phyloP scores from a whole-genome alignment of 2,329 filamentous ascomycete species.

The Rutstroemia sp. region DNA sequence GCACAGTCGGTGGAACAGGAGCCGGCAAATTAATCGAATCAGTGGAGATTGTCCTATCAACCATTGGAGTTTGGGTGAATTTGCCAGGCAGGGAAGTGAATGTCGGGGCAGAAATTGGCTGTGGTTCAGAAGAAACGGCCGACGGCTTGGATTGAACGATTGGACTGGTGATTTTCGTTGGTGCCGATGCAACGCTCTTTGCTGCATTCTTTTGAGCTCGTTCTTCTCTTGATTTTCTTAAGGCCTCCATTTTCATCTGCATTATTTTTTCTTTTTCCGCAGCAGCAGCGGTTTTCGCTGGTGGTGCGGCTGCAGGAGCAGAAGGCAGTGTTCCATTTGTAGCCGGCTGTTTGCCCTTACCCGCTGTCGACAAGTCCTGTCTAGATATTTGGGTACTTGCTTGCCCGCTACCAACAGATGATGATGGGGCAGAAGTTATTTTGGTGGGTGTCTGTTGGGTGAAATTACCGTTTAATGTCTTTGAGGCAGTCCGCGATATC shows the following conservation, averaged over 20 bases:
- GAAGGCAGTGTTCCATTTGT: neutral
- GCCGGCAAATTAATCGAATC: neutral
- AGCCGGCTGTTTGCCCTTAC: neutral
- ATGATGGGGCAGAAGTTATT: neutral
- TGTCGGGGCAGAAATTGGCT: neutral
- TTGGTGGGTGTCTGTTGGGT: neutral
- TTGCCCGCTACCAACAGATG: neutral
- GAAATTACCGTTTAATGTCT: conserved; percentile 4
- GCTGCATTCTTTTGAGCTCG: conserved; percentile 33
- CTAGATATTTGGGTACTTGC: neutral
- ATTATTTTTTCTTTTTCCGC: conserved; percentile 67
- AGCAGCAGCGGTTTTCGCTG: conserved; percentile 32
- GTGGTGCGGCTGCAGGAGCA: neutral
- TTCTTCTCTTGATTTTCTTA: conserved; percentile 51
- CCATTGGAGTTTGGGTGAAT: neutral
- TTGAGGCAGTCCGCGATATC: conserved; percentile 33
- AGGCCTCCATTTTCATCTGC: conserved; percentile 69
- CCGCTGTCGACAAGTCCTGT: neutral
- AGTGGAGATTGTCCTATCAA: neutral
- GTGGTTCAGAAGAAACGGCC: neutral
- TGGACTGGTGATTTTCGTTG: neutral
- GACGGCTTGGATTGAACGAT: conserved; percentile 2
- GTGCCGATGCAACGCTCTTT: conserved; percentile 18
- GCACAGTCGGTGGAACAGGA: neutral
- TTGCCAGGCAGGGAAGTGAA: neutral